These are phyloP conservation scores for Clonostachys rosea DNA, from an alignment of 2,329 filamentous ascomycete species.

Conservation along the genomic window DNA sequence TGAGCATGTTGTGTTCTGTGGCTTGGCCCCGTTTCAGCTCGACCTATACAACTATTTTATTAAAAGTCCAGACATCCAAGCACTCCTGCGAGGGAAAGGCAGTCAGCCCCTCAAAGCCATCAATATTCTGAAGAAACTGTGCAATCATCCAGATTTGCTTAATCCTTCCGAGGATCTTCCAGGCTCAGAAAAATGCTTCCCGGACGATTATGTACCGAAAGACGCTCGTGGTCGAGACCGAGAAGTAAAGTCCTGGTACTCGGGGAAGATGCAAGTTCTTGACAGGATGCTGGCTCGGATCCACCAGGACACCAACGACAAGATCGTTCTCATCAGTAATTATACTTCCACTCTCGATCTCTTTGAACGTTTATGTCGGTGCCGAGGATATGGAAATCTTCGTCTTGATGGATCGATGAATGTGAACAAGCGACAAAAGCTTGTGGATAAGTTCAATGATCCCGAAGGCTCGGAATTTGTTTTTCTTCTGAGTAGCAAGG, in stretches of 20 bases:
- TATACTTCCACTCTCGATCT: constrained; percentile 96
- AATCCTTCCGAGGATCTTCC: constrained; percentile 80
- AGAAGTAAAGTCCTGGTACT: constrained; percentile 93
- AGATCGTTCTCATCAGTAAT: constrained; percentile 98
- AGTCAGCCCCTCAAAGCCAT: constrained; percentile 97
- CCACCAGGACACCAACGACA: constrained; percentile 93
- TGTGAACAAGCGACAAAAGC: constrained; percentile 92
- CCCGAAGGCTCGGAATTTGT: constrained; percentile 86
- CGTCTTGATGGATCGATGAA: constrained; percentile 97
- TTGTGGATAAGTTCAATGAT: constrained; percentile 97
- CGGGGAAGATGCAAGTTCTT: constrained; percentile 97
- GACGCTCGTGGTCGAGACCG: constrained; percentile 84
- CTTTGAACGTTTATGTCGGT: constrained; percentile 85
- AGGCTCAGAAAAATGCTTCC: constrained; percentile 76
- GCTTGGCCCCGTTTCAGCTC: constrained; percentile 85
- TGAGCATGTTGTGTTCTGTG: constrained; percentile 98
- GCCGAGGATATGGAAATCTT: constrained; percentile 77
- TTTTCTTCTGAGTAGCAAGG: constrained; percentile 94
- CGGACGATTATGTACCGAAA: constrained; percentile 83
- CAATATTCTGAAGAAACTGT: constrained; percentile 94
- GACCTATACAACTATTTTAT: constrained; percentile 97
- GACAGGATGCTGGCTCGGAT: constrained; percentile 97
- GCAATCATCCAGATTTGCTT: constrained; percentile 93
- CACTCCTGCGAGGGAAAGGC: constrained; percentile 84
- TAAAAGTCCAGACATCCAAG: constrained; percentile 90